Evolutionary conservation across 192 early-diverging fungal species (phyloP), one percentile per base, ranked within the genome.

Genomic region (Backusella australiensis): DNA sequence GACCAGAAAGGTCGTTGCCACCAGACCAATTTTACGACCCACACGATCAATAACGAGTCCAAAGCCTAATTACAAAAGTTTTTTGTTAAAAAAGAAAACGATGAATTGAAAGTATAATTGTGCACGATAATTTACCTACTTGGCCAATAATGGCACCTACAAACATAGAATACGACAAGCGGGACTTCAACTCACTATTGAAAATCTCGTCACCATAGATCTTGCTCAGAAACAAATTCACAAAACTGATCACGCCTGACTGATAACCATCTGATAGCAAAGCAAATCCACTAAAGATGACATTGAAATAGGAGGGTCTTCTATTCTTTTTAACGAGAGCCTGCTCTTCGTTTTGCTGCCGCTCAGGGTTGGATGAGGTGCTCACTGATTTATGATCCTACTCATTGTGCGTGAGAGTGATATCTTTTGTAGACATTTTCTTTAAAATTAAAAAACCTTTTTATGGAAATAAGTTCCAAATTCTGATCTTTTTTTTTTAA

Each of bases 241-340:
- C 76, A 44, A 87, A 80, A 19, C 81, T 85, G 63, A 89, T 83
- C 23, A 89, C 81, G 68, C 85, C 85, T 65, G 82, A 84, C 65
- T 89, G 88, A 72, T 89, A 89, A 35, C 88, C 88, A 84, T 87
- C 86, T 1, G 86, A 87, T 36, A 87, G 56, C 15, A 89, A 73
- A 1, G 88, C 88, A 49, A 83, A 75, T 23, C 77, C 81, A 74
- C 76, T 75, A 38, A 77, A 84, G 14, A 84, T 17, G 15, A 77
- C 73, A 67, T 74, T 81, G 69, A 77, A 81, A 52, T 72, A 71
- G 15, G 80, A 74, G 15, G 80, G 21, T 1, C 35, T 19, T 34
- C 29, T 52, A 0, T 21, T 38, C 14, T 69, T 69, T 14, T 42
- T 42, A 2, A 69, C 35, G 9, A 41, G 42, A 46, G 19, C 42